A percentile compares a stretch with the other conserved stretches of the same genome.
These are phyloP conservation scores for Ampelocalamus luodianensis DNA, from an alignment of 176 grass and related monocot genomes.

Conservation along the genomic window DNA sequence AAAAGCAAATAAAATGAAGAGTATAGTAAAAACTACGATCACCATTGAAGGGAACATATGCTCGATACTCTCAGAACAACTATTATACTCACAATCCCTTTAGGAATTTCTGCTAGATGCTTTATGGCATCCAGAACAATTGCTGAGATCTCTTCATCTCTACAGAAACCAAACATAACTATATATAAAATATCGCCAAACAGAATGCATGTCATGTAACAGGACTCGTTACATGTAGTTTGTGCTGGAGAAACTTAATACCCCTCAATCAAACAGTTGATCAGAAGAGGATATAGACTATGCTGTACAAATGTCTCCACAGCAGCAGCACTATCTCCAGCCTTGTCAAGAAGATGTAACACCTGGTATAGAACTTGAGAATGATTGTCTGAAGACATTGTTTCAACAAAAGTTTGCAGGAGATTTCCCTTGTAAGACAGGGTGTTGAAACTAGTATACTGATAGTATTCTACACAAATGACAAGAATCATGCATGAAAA, in stretches of 20 bases:
- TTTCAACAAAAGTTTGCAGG: too few species aligned
- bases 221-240: background rate
- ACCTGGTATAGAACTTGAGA: too few species aligned
- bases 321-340: conserved; percentile 53
- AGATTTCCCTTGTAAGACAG: too few species aligned
- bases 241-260: conserved; percentile 35
- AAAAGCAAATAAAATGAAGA: conserved; percentile 33
- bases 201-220: conserved; percentile 16
- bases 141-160: conserved; percentile 74
- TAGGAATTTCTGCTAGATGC: conserved; percentile 65
- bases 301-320: conserved; percentile 67
- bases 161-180: conserved; percentile 44
- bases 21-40: conserved; percentile 10
- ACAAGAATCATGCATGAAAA: too few species aligned
- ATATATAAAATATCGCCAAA: conserved; percentile 18
- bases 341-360: conserved; percentile 67
- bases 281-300: conserved; percentile 79
- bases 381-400: too few species aligned
- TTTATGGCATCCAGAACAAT: conserved; percentile 62
- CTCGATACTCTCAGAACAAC: conserved; percentile 8
- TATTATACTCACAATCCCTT: conserved; percentile 70
- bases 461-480: too few species aligned
- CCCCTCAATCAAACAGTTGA: conserved; percentile 87
- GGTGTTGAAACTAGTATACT: too few species aligned
- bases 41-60: background rate